Evolutionary conservation across 2,329 filamentous ascomycete species (phyloP), one percentile per base, ranked within the genome.

Genomic region (Macrophomina pseudophaseolina): DNA sequence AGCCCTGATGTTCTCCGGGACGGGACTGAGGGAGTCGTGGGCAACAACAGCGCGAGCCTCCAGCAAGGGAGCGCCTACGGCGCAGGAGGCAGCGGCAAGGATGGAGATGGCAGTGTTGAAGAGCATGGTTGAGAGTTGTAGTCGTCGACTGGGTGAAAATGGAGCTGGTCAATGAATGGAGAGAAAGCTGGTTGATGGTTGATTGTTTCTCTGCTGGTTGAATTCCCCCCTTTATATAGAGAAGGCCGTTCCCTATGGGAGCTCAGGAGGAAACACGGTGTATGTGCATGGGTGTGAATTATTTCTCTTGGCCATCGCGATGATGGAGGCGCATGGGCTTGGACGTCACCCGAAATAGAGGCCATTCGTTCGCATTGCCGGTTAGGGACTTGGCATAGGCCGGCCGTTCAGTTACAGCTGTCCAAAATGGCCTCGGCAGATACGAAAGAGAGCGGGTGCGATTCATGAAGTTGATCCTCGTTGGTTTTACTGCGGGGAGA

Each of bases 1-100:
- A n/a, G 35, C 51, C 89, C 0, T 81, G 86, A 69, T 74, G 83
- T 1, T 81, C 88, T 0, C 75, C 90, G n/a, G 79, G 14, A 16
- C 12, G 18, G 54, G 54, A 35, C 11, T 42, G 35, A 59, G 33
- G 8, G 38, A 23, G 35, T 59, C 54, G 54, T 59, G 54, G 35
- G 9, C 8, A 9, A 59, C 33, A 32, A 42, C 33, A 4, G 32
- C 16, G 49, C 46, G 60, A 30, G 16, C 2, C 30, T 53, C 8
- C 28, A 53, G 12, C 7, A 53, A 16, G 2, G 49, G 28, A 35
- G 49, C 49, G 16, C 49, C 30, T 16, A 11, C 5, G 7, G 35
- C 30, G 28, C 28, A 53, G 12, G 28, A 16, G 7, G 49, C 49
- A 12, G 49, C 30, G 14, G 49, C 28, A 11, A 53, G 14, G 28